Conservation (phyloP, 495 filamentous ascomycete genomes). For the Tuber aestivum region DNA sequence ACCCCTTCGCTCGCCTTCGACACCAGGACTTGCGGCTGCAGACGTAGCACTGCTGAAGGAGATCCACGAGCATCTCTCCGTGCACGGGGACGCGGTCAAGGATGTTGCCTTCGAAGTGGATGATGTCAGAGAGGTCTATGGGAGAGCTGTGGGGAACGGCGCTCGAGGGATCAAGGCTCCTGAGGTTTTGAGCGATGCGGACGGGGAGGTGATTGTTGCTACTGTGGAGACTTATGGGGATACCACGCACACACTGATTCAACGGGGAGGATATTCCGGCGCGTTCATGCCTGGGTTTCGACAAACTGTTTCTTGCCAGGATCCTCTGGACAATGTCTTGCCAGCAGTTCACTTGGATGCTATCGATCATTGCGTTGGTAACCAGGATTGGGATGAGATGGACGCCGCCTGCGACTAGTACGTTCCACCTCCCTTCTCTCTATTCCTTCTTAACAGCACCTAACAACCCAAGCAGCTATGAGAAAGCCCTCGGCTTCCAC, state of each 20-base stretch:
- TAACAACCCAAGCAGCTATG: conserved; percentile 55
- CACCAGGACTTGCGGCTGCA: conserved; percentile 45
- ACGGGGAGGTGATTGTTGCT: conserved; percentile 59
- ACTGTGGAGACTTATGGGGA: conserved; percentile 83
- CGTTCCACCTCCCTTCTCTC: conserved; percentile 21
- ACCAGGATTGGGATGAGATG: conserved; percentile 88
- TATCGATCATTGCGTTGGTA: conserved; percentile 92
- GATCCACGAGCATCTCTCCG: conserved; percentile 69
- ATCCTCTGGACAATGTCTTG: conserved; percentile 50
- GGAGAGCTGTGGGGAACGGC: conserved; percentile 61
- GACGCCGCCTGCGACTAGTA: conserved; percentile 72
- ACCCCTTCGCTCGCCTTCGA: conserved; percentile 60
- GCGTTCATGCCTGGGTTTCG: conserved; percentile 73
- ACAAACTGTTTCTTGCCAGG: conserved; percentile 44
- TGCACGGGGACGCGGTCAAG: conserved; percentile 84
- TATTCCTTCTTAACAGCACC: conserved; percentile 6
- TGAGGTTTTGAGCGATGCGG: conserved; percentile 46
- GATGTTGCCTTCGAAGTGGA: conserved; percentile 91
- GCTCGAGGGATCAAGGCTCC: conserved; percentile 61
- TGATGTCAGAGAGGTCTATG: conserved; percentile 66
- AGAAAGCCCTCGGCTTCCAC: conserved; percentile 81
- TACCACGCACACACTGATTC: conserved; percentile 82
- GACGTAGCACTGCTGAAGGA: conserved; percentile 45
- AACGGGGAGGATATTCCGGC: conserved; percentile 60
- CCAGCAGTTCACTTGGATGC: conserved; percentile 60